These are phyloP conservation scores for Sequoia sempervirens DNA, from an alignment of 75 land plant species.

Conservation along the genomic window DNA sequence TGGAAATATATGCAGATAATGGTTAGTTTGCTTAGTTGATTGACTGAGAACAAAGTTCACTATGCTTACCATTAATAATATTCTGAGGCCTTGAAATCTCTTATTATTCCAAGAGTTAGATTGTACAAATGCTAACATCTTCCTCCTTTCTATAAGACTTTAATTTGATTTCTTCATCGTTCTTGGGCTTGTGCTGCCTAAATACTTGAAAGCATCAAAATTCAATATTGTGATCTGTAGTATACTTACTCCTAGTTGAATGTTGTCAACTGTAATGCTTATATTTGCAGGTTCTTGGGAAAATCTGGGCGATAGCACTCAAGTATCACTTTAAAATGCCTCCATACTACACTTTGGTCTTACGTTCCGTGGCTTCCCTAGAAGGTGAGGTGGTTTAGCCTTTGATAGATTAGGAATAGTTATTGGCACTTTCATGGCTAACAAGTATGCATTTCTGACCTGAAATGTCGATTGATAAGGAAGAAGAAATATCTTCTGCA, in stretches of 20 bases:
- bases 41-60: not conserved
- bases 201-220: not conserved
- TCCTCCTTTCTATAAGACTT: not conserved
- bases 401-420: too few relatives aligned
- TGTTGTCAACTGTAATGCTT: not conserved
- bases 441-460: slow-evolving; percentile 1
- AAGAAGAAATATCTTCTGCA: not conserved
- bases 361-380: slow-evolving; percentile 91
- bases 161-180: not conserved
- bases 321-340: slow-evolving; percentile 91
- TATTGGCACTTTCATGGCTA: not conserved
- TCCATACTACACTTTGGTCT: slow-evolving; percentile 75
- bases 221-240: not conserved
- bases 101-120: not conserved
- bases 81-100: not conserved
- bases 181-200: not conserved
- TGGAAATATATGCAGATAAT: not conserved
- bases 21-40: not conserved
- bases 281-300: slow-evolving; percentile 63
- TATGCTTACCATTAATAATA: not conserved
- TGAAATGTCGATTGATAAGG: not conserved
- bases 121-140: not conserved
- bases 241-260: not conserved
- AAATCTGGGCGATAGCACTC: slow-evolving; percentile 69
- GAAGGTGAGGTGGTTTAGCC: slow-evolving; percentile 51